Base-by-base conservation (phyloP, 2,329 filamentous ascomycete species). In the Scedosporium dehoogii region DNA sequence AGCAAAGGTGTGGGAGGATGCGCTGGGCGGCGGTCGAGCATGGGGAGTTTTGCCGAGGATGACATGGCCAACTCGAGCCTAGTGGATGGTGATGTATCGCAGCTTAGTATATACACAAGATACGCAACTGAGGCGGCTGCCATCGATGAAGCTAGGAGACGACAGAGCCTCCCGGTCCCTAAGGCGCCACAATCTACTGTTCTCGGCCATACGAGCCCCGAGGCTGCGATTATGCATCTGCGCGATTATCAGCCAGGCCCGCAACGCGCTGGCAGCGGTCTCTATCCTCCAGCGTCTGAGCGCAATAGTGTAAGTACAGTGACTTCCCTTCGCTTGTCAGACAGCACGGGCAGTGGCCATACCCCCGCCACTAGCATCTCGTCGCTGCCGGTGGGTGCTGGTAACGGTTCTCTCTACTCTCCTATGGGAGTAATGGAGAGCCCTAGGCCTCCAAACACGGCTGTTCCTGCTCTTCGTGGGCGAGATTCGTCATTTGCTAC, bases 1-100 rank as follows among this genome's bases (percentile, higher is more conserved):
- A 96, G 91, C 72, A 97, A 97, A 75, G 94, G 94, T 41, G 90
- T 92, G 61, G 94, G 94, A 61, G 94, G 94, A 58, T 99, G 94
- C 75, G 94, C 96, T 12, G 94, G 94, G 63, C 86, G 94, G 63
- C 84, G 94, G 66, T 87, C 91, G 46, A 97, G 92, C 69, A 87
- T 92, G 82, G 88, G 88, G 53, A 88, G 88, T 71, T 96, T 92
- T 73, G 88, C 85, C 29, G 87, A 88, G 18, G 89, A 92, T 42
- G 91, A 92, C 61, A 80, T 85, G 63, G 81, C 83, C 59, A 84
- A 81, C 18, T 74, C 79, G 18, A 79, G 79, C 58, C 72, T 78
- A 60, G 71, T 70, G 58, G 79, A 80, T 55, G 78, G 73, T 51
- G 84, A 87, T 63, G 83, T 85, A 55, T 79, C 81, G 2, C 74